Conservation (phyloP, 768 basidiomycete species). For the Cytidiella melzeri region DNA sequence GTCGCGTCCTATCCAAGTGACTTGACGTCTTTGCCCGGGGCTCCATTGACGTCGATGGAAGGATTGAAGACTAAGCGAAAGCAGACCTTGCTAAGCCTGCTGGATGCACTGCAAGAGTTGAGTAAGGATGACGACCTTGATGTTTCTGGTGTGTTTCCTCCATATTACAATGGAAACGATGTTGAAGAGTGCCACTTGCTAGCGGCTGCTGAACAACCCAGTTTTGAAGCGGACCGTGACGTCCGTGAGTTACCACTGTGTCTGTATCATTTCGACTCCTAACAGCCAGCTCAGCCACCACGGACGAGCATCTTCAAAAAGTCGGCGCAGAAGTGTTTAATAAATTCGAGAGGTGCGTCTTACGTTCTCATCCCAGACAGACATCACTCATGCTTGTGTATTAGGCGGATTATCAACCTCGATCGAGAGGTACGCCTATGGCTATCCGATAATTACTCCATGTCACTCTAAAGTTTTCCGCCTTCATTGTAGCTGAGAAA, state of each 20-base stretch:
- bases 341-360: slow-evolving; percentile 51
- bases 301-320: slow-evolving; percentile 65
- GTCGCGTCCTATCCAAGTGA: slow-evolving; percentile 2
- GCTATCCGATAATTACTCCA: background rate
- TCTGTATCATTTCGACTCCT: background rate
- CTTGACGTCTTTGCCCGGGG: slow-evolving; percentile 12
- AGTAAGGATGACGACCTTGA: slow-evolving; percentile 32
- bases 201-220: slow-evolving; percentile 37
- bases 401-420: slow-evolving; percentile 51
- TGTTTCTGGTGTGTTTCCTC: slow-evolving; percentile 26
- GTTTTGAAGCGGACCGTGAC: slow-evolving; percentile 58
- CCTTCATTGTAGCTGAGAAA: slow-evolving; percentile 60
- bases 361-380: slow-evolving; percentile 6
- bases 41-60: slow-evolving; percentile 2
- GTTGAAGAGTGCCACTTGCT: slow-evolving; percentile 9
- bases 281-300: slow-evolving; percentile 37
- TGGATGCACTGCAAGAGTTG: slow-evolving; percentile 42
- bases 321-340: slow-evolving; percentile 61
- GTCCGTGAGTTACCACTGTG: slow-evolving; percentile 45
- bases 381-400: slow-evolving; percentile 4
- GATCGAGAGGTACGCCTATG: slow-evolving; percentile 50
- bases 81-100: slow-evolving; percentile 40
- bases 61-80: slow-evolving; percentile 27
- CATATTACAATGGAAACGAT: background rate
- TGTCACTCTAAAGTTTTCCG: background rate